Evolutionary conservation across 164 flowering plant genomes (phyloP).

Genomic region (Paratinospora sagittata): DNA sequence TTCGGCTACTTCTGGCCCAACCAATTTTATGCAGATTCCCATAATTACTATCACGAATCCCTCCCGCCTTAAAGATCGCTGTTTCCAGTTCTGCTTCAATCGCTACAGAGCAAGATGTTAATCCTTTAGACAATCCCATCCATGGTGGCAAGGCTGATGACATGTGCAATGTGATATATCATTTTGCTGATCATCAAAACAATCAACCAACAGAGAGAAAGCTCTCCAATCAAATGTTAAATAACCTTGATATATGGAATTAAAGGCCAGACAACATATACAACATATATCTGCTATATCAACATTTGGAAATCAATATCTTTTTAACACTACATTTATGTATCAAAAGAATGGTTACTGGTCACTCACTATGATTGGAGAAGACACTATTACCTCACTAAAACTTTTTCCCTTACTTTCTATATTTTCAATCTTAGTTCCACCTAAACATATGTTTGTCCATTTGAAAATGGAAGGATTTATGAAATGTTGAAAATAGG

Average conservation of each 20-base stretch:
- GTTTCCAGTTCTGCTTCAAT: slow-evolving; percentile 73
- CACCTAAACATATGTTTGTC: too few relatives aligned
- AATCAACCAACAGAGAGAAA: background rate
- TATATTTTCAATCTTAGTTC: too few relatives aligned
- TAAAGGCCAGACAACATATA: background rate
- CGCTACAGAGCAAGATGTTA: slow-evolving; percentile 44
- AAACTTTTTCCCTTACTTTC: too few relatives aligned
- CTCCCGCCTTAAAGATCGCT: slow-evolving; percentile 84
- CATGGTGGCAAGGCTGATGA: slow-evolving; percentile 14
- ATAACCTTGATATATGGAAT: background rate
- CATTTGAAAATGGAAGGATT: too few relatives aligned
- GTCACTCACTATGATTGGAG: too few relatives aligned
- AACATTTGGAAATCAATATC: too few relatives aligned
- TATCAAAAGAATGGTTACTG: too few relatives aligned
- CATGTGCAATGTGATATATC: background rate
- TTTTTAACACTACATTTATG: too few relatives aligned
- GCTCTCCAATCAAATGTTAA: background rate
- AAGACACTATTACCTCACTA: too few relatives aligned
- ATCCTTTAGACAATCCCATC: slow-evolving; percentile 21
- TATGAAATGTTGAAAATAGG: too few relatives aligned
- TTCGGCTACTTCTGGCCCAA: slow-evolving; percentile 94
- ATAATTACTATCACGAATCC: slow-evolving; percentile 74
- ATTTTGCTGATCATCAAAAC: background rate
- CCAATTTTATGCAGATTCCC: slow-evolving; percentile 72
- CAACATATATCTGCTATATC: too few relatives aligned